phyloP scores from a whole-genome alignment of 441 rosid species.

The Aquilaria agallochum region DNA sequence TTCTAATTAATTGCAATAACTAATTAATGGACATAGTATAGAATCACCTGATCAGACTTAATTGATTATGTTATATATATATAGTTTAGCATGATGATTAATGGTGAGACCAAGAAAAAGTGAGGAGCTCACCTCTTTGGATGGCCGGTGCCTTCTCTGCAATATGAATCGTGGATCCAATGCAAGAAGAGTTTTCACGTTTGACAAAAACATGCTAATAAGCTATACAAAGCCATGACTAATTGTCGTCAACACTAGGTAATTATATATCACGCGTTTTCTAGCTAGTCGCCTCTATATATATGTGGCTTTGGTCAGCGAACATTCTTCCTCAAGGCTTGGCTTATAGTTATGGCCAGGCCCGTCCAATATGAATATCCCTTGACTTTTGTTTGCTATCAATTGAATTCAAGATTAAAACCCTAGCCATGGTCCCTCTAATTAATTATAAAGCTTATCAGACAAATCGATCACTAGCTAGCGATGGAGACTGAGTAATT shows the following conservation, averaged over 20 bases:
- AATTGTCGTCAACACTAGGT: not conserved
- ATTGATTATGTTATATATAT: not conserved
- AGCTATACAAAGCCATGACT: not conserved
- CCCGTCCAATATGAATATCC: no score
- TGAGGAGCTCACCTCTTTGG: not conserved
- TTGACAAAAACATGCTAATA: constrained; percentile 2
- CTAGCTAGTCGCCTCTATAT: no score
- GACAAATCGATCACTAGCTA: no score
- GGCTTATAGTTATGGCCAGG: no score
- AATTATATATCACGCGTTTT: no score
- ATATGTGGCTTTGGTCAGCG: not conserved
- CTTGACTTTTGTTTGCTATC: not conserved
- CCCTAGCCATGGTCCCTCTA: not conserved
- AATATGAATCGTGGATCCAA: not conserved
- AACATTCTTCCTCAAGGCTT: no score
- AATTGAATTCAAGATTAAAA: not conserved
- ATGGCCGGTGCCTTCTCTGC: constrained; percentile 15
- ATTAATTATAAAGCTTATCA: not conserved
- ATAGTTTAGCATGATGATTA: no score
- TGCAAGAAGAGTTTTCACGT: not conserved
- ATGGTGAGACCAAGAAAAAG: no score
- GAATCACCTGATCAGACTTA: not conserved
- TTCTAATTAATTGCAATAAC: not conserved
- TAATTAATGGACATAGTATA: not conserved
- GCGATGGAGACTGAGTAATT: no score